phyloP scores from a whole-genome alignment of 768 basidiomycete species.

The Mycena capillaripes region DNA sequence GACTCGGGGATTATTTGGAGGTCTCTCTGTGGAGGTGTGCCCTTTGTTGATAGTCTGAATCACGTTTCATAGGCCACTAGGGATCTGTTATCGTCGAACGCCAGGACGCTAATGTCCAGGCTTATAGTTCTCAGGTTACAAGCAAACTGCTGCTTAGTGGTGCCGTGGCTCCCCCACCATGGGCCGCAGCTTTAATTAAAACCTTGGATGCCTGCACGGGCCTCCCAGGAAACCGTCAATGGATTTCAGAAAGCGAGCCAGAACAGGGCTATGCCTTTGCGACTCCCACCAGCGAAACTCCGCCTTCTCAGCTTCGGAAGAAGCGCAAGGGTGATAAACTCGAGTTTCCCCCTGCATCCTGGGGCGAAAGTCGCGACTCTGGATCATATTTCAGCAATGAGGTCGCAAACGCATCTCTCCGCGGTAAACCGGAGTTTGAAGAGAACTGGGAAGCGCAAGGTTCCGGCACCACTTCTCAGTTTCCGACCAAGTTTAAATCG shows the following conservation, averaged over 20 bases:
- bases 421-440: constrained; percentile 31
- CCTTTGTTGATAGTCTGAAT: neutral
- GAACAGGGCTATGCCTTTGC: constrained; percentile 71
- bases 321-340: constrained; percentile 58
- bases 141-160: constrained; percentile 88
- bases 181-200: constrained; percentile 82
- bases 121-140: constrained; percentile 82
- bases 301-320: constrained; percentile 58
- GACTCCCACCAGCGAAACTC: constrained; percentile 53
- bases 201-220: constrained; percentile 82
- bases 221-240: constrained; percentile 74
- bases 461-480: constrained; percentile 41
- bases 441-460: constrained; percentile 51
- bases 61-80: constrained; percentile 22
- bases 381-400: constrained; percentile 70
- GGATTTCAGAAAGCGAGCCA: constrained; percentile 69
- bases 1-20: constrained; percentile 94
- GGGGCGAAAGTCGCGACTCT: constrained; percentile 64
- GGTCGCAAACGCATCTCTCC: constrained; percentile 31
- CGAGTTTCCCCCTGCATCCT: constrained; percentile 75
- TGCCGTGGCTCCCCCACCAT: constrained; percentile 77
- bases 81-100: constrained; percentile 95
- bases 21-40: constrained; percentile 76
- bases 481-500: constrained; percentile 62
- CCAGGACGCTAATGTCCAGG: constrained; percentile 90